Base-by-base conservation (phyloP, 805 yeast genomes). In the Cyberlindnera amylophila region DNA sequence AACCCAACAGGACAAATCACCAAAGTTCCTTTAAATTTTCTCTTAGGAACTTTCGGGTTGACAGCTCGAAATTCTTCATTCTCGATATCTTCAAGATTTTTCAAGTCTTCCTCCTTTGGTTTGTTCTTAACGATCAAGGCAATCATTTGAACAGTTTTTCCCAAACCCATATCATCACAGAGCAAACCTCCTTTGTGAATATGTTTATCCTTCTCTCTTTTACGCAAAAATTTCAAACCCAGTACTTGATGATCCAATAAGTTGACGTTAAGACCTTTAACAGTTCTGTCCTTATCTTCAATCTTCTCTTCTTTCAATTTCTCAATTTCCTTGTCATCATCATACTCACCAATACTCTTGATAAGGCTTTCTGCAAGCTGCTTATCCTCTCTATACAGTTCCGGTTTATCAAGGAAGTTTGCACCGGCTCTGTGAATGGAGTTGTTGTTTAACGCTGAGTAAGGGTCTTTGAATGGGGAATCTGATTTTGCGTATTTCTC, bases 131-230 rank as follows among this genome's bases (percentile, higher is more conserved):
- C 49, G 49, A 71, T 66, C 46, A 87, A 64, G 0, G 93, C 83
- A 32, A 80, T 66, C 12, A 86, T 77, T 62, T 87, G 96, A 36
- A 87, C 77, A 0, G 96, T 87, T 55, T 87, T 87, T 39, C 96
- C 96, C 13, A 87, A 67, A 14, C 96, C 96, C 96, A 87, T 87
- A 63, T 85, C 95, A 58, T 86, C 96, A 55, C 93, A 86, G 31
- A 86, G 64, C n/a, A 80, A 39, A 3, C 85, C 86, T 23, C 86
- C 86, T 43, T 67, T 70, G 15, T 47, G 51, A 2, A 44, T 34
- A 3, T 52, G 38, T 14, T 43, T 42, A 1, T 45, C 46, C 16
- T 37, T 43, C 43, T 75, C 81, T 13, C 79, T 60, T 6, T 44
- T 39, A 5, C 51, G 49, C 49, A 75, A 50, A 54, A 75, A 75